Evolutionary conservation across 768 basidiomycete species (phyloP).

Genomic region (Hericium alpestre): DNA sequence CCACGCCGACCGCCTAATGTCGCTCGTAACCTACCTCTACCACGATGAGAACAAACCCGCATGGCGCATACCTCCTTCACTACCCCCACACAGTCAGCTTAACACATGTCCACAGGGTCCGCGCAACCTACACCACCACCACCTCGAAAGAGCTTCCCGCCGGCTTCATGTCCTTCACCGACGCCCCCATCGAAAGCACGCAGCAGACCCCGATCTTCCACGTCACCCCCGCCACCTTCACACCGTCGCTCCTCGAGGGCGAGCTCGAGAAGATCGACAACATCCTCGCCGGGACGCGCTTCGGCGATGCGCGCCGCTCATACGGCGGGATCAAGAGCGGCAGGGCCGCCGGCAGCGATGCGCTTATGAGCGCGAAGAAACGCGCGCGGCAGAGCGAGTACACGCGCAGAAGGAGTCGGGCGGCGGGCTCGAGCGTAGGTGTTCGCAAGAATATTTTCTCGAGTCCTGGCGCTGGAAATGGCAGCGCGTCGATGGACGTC

Average conservation of each 20-base stretch:
- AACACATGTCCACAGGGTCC: constrained; percentile 8
- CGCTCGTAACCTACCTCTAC: constrained; percentile 19
- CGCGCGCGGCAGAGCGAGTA: constrained; percentile 70
- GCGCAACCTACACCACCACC: constrained; percentile 20
- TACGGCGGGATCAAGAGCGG: constrained; percentile 21
- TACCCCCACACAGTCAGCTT: too few species aligned
- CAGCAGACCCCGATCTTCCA: constrained; percentile 15
- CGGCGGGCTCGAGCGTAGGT: constrained; percentile 8
- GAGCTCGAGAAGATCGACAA: constrained; percentile 24
- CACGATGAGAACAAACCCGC: constrained; percentile 14
- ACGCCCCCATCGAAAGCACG: constrained; percentile 9
- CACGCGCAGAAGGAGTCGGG: constrained; percentile 43
- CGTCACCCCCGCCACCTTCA: constrained; percentile 16
- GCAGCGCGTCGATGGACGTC: constrained; percentile 10
- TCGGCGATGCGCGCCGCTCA: constrained; percentile 18
- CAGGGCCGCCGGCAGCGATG: constrained; percentile 18
- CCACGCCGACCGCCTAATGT: constrained; percentile 24
- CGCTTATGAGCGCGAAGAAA: constrained; percentile 61
- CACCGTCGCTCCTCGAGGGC: constrained; percentile 15
- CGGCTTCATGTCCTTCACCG: not conserved
- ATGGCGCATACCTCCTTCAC: not conserved
- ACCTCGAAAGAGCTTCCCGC: not conserved
- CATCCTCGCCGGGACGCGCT: constrained; percentile 4
- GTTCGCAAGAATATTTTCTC: not conserved
- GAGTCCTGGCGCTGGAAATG: constrained; percentile 3